Evolutionary conservation across 2,329 filamentous ascomycete genomes (phyloP).

Genomic region (Ceratocystis colombiana): DNA sequence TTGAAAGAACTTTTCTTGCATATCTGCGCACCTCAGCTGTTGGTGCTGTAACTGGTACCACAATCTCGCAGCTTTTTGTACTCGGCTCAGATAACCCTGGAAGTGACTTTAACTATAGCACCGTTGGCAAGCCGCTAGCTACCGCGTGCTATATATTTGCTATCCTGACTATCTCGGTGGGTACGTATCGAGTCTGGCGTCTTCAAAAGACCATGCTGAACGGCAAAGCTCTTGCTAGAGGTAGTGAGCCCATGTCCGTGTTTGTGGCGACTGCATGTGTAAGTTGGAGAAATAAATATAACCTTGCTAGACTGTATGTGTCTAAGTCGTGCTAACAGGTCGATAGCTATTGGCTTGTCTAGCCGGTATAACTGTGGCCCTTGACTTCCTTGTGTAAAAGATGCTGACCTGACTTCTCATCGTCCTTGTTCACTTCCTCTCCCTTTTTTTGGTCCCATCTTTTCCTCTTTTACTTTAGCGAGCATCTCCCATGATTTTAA

Average conservation of each 20-base stretch:
- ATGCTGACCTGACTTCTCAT: neutral
- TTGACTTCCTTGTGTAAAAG: neutral
- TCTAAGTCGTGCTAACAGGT: neutral
- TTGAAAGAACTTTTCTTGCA: slow-evolving; percentile 64
- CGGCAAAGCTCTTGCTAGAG: slow-evolving; percentile 32
- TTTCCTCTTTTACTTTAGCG: neutral
- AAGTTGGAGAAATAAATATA: neutral
- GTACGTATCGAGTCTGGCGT: slow-evolving; percentile 31
- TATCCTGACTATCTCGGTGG: slow-evolving; percentile 33
- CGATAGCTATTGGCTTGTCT: neutral
- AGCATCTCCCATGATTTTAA: neutral
- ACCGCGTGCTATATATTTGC: slow-evolving; percentile 36
- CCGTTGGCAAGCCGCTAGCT: slow-evolving; percentile 50
- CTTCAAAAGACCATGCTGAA: slow-evolving; percentile 31
- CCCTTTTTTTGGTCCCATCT: neutral
- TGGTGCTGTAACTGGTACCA: slow-evolving; percentile 56
- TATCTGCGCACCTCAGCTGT: slow-evolving; percentile 61
- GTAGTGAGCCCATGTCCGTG: slow-evolving; percentile 23
- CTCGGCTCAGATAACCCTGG: slow-evolving; percentile 33
- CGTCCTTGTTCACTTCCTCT: neutral
- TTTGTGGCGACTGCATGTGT: slow-evolving; percentile 13
- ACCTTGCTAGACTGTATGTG: neutral
- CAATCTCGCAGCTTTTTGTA: slow-evolving; percentile 58
- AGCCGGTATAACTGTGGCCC: slow-evolving; percentile 5
- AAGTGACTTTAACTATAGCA: slow-evolving; percentile 45